Evolutionary conservation across 75 land plant genomes (phyloP).

Genomic region (Cupressus sempervirens): DNA sequence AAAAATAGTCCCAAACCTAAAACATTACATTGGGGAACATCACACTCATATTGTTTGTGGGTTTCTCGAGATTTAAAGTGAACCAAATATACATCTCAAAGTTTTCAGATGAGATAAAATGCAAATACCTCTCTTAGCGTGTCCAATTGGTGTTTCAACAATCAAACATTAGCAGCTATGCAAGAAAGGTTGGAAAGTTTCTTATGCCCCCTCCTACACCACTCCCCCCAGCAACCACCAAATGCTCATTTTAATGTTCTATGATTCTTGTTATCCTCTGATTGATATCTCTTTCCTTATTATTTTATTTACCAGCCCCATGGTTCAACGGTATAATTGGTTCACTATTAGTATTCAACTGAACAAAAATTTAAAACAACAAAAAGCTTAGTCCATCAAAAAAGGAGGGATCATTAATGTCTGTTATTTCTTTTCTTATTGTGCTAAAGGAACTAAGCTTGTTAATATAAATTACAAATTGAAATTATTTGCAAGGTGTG

Average conservation of each 20-base stretch:
- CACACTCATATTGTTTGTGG: neutral
- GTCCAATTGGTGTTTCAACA: neutral
- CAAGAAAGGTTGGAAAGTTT: neutral
- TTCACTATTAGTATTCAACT: neutral
- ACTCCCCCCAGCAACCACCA: neutral
- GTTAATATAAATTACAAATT: neutral
- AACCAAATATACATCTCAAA: neutral
- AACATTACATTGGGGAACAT: too few relatives aligned
- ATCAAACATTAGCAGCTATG: neutral
- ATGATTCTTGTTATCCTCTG: neutral
- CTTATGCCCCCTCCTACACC: neutral
- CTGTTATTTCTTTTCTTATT: neutral
- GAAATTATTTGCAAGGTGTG: neutral
- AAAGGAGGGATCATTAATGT: too few relatives aligned
- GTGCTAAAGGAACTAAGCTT: neutral
- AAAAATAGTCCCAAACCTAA: too few relatives aligned
- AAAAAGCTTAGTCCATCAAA: neutral
- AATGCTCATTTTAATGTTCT: neutral
- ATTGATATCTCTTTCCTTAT: too few relatives aligned
- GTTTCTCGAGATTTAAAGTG: neutral
- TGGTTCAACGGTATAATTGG: neutral
- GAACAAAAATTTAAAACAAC: neutral
- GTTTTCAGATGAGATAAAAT: too few relatives aligned
- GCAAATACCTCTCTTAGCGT: too few relatives aligned
- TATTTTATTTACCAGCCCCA: neutral